Base-by-base conservation (phyloP, 75 land plant species). In the Picea glauca region DNA sequence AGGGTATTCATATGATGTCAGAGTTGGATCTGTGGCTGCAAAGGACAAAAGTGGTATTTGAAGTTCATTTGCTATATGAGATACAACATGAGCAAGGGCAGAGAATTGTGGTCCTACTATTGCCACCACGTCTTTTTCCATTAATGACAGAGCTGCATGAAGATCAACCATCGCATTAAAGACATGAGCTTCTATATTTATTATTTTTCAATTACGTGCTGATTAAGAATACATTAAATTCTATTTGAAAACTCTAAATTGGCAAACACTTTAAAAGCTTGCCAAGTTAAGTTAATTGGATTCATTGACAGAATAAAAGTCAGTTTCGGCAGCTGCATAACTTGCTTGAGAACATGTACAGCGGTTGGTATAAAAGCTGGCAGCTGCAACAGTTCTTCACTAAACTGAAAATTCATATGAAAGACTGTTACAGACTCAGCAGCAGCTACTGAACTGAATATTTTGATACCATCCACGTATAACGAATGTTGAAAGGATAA, bases 41-140 rank as follows among this genome's bases (percentile, higher is more conserved):
- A 85, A 88, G 58, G 92, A 90, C 58, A 90, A 31, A 43, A 88
- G 57, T 20, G 92, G 92, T 12, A 90, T 80, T 35, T 85, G 87
- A 13, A 84, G 83, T 61, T 85, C 84, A 77, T 80, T 87, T 30
- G 82, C 84, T 38, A 90, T 74, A 67, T 88, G 86, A 11, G 90
- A 85, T n/a, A 86, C 80, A n/a, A 90, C 81, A 72, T 86, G 88
- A 4, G 90, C 88, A 62, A 82, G 87, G 9, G 38, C 80, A 46
- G 90, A 86, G 60, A 58, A 58, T 78, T 90, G 86, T 63, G 92
- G 90, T 68, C 90, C 92, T 46, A 88, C 75, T 74, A 90, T 82
- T 31, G 86, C 88, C 14, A 90, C 79, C 1, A 85, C 81, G 13
- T 85, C 83, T 31, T 80, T 58, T 72, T 80, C 83, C 84, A 90